Percentiles rank a stretch among this genome's conserved stretches.
Evolutionary conservation across 371 early-diverging fungal genomes (phyloP).

Genomic region (Haplosporangium sp.): DNA sequence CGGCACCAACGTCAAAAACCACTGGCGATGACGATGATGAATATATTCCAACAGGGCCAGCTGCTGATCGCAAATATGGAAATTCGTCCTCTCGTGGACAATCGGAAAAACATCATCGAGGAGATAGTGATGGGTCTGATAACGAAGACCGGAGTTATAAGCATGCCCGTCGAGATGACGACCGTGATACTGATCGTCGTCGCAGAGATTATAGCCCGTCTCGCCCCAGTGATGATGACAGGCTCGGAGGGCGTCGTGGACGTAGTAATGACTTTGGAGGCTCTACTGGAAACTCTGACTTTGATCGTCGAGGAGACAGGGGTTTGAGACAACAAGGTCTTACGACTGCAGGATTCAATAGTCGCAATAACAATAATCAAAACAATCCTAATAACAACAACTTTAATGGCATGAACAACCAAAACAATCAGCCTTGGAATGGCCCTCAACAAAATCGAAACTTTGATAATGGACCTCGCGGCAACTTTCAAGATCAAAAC

Average conservation of each 20-base stretch:
- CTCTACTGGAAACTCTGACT: slow-evolving; percentile 17
- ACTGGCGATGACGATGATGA: slow-evolving; percentile 12
- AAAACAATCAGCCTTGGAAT: slow-evolving; percentile 34
- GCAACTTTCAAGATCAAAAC: slow-evolving; percentile 38
- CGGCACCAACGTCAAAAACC: slow-evolving; percentile 6
- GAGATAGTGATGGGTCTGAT: slow-evolving; percentile 69
- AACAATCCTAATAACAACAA: slow-evolving; percentile 4
- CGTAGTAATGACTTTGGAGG: slow-evolving; percentile 12
- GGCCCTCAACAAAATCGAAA: slow-evolving; percentile 22
- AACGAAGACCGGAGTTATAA: slow-evolving; percentile 82
- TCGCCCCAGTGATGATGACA: slow-evolving; percentile 45
- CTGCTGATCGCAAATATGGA: slow-evolving; percentile 37
- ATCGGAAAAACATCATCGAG: slow-evolving; percentile 40
- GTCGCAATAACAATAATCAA: slow-evolving; percentile 17
- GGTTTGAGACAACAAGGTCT: slow-evolving; percentile 30
- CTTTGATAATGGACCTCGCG: slow-evolving; percentile 10
- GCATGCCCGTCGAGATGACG: slow-evolving; percentile 71
- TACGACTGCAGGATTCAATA: slow-evolving; percentile 43
- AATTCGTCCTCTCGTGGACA: slow-evolving; percentile 6
- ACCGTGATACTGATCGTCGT: slow-evolving; percentile 33
- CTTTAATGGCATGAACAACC: slow-evolving; percentile 14
- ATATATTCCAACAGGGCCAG: slow-evolving; percentile 35
- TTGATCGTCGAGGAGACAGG: slow-evolving; percentile 40
- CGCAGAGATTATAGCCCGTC: slow-evolving; percentile 51
- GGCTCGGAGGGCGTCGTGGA: slow-evolving; percentile 10